These are phyloP conservation scores for Fragaria iinumae DNA, from an alignment of 306 rosid genomes.

Conservation along the genomic window DNA sequence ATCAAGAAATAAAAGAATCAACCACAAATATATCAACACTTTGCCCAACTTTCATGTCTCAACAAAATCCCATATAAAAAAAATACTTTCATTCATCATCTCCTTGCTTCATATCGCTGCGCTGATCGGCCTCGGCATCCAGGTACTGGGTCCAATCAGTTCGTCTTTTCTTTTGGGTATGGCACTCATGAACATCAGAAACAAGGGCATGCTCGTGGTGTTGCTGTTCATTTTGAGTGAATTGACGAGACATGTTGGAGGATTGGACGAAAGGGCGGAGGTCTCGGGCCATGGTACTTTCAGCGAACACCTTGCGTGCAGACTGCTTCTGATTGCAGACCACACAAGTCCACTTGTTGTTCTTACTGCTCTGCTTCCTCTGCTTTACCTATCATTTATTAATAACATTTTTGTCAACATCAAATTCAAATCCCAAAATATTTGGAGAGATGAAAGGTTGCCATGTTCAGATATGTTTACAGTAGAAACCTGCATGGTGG, in stretches of 20 bases:
- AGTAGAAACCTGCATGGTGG: slow-evolving; percentile 69
- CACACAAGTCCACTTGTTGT: slow-evolving; percentile 71
- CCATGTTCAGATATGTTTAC: background rate
- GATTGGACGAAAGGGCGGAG: slow-evolving; percentile 73
- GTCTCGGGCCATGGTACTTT: slow-evolving; percentile 66
- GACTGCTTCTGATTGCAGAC: slow-evolving; percentile 85
- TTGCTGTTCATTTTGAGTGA: background rate
- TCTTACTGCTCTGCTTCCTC: slow-evolving; percentile 52
- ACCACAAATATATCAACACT: background rate
- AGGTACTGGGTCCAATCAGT: slow-evolving; percentile 72
- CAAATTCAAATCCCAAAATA: background rate
- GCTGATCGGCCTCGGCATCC: slow-evolving; percentile 29
- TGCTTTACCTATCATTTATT: slow-evolving; percentile 67
- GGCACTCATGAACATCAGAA: background rate
- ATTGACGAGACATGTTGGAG: slow-evolving; percentile 72
- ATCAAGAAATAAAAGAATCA: background rate
- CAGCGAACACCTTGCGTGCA: slow-evolving; percentile 66
- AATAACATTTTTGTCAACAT: background rate
- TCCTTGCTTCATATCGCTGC: background rate
- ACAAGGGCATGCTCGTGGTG: background rate
- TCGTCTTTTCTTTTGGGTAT: slow-evolving; percentile 23
- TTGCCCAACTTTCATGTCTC: background rate
- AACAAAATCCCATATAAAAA: slow-evolving; percentile 7
- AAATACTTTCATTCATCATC: slow-evolving; percentile 1
- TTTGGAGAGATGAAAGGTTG: background rate